Percentiles rank a stretch among this genome's conserved stretches.
Evolutionary conservation across 73 alveolate species (phyloP).

Genomic region (Tetrahymena thermophila): DNA sequence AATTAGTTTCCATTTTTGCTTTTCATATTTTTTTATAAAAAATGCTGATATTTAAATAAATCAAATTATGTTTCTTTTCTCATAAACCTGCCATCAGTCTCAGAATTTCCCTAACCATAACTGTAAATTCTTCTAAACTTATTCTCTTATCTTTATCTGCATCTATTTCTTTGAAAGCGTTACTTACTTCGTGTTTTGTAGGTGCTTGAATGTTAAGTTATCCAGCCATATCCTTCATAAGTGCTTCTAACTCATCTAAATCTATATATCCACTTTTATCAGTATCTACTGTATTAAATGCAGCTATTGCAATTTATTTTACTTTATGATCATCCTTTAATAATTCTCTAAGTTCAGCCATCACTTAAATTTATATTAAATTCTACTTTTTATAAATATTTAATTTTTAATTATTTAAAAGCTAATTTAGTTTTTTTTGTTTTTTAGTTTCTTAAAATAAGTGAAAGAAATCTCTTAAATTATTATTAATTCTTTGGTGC

Average conservation of each 20-base stretch:
- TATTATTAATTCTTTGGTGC: background rate
- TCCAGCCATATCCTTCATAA: background rate
- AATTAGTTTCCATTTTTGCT: no score
- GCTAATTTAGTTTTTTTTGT: background rate
- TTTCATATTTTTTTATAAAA: no score
- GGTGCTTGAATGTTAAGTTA: background rate
- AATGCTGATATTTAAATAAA: no score
- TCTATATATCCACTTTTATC: background rate
- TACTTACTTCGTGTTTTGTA: background rate
- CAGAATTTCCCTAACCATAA: background rate
- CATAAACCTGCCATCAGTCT: background rate
- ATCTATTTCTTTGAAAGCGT: background rate
- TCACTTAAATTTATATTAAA: background rate
- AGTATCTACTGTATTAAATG: background rate
- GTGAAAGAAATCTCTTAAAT: no score
- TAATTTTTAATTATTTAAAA: background rate
- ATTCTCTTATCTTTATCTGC: background rate
- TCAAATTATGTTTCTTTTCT: background rate
- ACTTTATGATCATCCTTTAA: background rate
- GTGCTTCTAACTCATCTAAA: background rate
- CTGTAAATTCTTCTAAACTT: background rate
- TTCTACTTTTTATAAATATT: background rate
- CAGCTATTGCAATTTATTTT: background rate
- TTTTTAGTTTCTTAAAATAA: no score
- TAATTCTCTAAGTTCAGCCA: slow-evolving; percentile 1